Base-by-base conservation (phyloP, 225 moss, liverwort and hornwort species). In the Pseudoscleropodium purum region DNA sequence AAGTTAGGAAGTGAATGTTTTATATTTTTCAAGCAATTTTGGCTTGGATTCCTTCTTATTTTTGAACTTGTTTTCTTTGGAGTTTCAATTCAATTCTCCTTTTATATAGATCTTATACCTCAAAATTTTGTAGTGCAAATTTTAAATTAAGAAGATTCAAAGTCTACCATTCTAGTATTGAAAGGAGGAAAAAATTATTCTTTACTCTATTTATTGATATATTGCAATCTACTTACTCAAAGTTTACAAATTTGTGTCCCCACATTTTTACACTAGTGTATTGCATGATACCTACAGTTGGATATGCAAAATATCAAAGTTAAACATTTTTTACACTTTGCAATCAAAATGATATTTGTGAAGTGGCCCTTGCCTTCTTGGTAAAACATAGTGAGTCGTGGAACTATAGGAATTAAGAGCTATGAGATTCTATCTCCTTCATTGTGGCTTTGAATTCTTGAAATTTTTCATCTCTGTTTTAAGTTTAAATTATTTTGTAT, bases 131-230 rank as follows among this genome's bases (percentile, higher is more conserved):
- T n/a, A 7, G 0, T 23, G 7, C 13, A 39, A 70, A 24, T 39
- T n/a, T 24, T 13, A 24, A 13, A 0, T 13, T 13, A 13, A 13
- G 0, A 37, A 10, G 11, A 68, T 37, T 37, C 1, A 37, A n/a
- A n/a, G 13, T n/a, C n/a, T 37, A n/a, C 6, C 1, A 68, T 23
- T n/a, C 23, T 68, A 17, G 0, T 21, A 37, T 37, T 1, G 37
- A 37, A 37, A 37, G 10, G 23, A 68, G 0, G 21, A 23, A 21
- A 12, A 68, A 68, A 23, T 3, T 11, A 20, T 68, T 37, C 11
- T 36, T 68, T 1, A 20, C 37, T 6, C 37, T 37, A 68, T 2
- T 0, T 19, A 2, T 36, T 67, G 64, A 15, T 15, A 7, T 31
- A 64, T 64, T 64, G 31, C 64, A 16, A 31, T 64, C 15, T 31